Conservation (phyloP, 352 stramenopile genomes). For the Globisporangium middletonii region DNA sequence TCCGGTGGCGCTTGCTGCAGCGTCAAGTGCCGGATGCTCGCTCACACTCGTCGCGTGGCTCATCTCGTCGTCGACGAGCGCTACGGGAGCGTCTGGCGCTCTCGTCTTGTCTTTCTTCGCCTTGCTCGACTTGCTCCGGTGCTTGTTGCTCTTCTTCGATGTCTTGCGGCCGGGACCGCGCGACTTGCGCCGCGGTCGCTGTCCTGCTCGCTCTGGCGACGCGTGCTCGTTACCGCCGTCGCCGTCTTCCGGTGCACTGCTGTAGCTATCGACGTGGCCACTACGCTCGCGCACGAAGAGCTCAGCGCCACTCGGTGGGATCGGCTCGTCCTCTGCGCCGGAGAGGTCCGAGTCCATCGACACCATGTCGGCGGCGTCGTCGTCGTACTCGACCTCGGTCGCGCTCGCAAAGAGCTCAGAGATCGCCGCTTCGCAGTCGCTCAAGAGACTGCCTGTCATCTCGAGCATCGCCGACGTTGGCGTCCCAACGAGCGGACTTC, state of each 20-base stretch:
- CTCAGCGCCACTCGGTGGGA: conserved; percentile 20
- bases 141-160: conserved; percentile 8
- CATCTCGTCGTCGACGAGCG: not conserved
- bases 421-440: conserved; percentile 57
- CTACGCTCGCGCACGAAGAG: not conserved
- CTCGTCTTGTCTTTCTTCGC: conserved; percentile 10
- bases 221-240: not conserved
- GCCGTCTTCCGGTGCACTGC: conserved; percentile 24
- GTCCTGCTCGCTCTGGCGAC: conserved; percentile 1
- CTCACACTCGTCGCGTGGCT: no score
- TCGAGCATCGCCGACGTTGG: conserved; percentile 5
- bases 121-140: conserved; percentile 5
- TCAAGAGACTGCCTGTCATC: conserved; percentile 32
- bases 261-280: conserved; percentile 20
- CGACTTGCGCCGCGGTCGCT: conserved; percentile 2
- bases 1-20: not conserved
- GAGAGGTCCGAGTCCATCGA: conserved; percentile 60
- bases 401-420: conserved; percentile 42
- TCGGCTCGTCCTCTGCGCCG: conserved; percentile 52
- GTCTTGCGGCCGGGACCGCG: conserved; percentile 4
- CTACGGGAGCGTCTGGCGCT: not conserved
- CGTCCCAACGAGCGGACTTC: not conserved
- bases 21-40: no score
- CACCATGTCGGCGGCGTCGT: conserved; percentile 7
- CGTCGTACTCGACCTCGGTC: conserved; percentile 18